Conservation (phyloP, 495 filamentous ascomycete genomes). For the Lophiostoma macrostomum region DNA sequence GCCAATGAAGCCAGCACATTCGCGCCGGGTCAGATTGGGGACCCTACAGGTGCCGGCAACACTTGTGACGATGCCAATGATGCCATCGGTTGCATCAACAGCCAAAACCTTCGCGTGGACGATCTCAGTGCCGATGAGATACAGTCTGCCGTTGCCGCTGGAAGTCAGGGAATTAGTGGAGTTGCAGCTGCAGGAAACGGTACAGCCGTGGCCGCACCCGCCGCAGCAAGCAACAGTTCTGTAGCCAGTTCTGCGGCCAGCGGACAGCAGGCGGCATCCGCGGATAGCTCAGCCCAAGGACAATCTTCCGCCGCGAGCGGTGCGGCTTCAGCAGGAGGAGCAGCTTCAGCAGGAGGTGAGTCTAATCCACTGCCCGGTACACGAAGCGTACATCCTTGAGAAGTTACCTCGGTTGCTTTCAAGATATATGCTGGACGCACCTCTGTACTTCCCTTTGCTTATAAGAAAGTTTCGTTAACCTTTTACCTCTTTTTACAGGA, state of each 20-base stretch:
- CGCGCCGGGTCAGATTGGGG: slow-evolving; percentile 55
- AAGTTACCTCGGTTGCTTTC: too few species aligned
- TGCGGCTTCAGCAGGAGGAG: too few species aligned
- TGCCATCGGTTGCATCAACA: slow-evolving; percentile 59
- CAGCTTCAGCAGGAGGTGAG: too few species aligned
- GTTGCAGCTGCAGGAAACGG: slow-evolving; percentile 6
- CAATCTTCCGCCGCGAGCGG: too few species aligned
- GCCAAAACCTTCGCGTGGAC: slow-evolving; percentile 56
- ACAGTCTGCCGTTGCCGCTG: slow-evolving; percentile 47
- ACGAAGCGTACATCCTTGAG: too few species aligned
- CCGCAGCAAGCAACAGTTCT: neutral
- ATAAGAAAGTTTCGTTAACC: too few species aligned
- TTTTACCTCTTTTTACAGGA: neutral
- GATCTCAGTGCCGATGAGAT: slow-evolving; percentile 58
- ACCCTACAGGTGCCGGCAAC: slow-evolving; percentile 56
- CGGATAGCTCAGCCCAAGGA: too few species aligned
- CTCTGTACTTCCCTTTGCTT: too few species aligned
- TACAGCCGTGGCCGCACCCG: neutral
- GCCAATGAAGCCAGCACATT: slow-evolving; percentile 59
- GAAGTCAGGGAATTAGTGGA: slow-evolving; percentile 21
- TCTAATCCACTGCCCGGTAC: too few species aligned
- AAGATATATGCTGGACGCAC: too few species aligned
- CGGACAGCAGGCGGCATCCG: too few species aligned
- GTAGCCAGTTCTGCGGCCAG: neutral
- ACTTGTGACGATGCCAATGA: slow-evolving; percentile 53